Evolutionary conservation across 2,329 filamentous ascomycete genomes (phyloP), one percentile per base, ranked within the genome.

Genomic region (Fusarium pseudoanthophilum): DNA sequence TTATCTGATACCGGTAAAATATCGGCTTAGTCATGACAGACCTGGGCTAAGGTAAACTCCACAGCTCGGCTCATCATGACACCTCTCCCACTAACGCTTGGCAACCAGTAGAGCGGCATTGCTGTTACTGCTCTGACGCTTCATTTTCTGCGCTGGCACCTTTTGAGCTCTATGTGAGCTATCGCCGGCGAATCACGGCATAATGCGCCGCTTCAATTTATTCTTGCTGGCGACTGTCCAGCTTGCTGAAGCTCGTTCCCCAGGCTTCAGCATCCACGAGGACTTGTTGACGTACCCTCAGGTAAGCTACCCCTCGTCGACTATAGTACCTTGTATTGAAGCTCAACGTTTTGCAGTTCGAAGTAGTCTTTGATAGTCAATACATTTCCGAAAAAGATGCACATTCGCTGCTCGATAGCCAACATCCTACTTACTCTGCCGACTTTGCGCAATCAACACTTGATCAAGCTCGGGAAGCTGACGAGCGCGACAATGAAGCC

Each of bases 211-310:
- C 79, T 79, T 83, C 76, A 81, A 83, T 64, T 64, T 88, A 60
- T 73, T 84, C 20, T 75, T 89, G 52, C 78, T 89, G 64, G 84
- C 83, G 49, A 78, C 79, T 55, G 75, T 84, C 73, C 86, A 83
- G 80, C 83, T 88, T 36, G 83, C 82, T 75, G 78, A 75, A 72
- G 88, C 87, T 74, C 85, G 85, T 51, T 85, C 87, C 51, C 85
- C 84, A 13, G 84, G 86, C 61, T 97, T 97, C 85, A 97, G 92
- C 83, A 93, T 97, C 64, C 91, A 96, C 78, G 94, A 97, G 79
- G 95, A 98, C 80, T 82, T 97, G 58, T 87, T 97, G 64, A 94
- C 94, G 24, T 94, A 92, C 82, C 95, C 95, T 16, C 94, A 96
- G 88, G 93, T 95, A 86, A 72, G 85, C 78, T 46, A 32, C 60